phyloP scores from a whole-genome alignment of 2,329 filamentous ascomycete genomes.

The Penicillium vulpinum region DNA sequence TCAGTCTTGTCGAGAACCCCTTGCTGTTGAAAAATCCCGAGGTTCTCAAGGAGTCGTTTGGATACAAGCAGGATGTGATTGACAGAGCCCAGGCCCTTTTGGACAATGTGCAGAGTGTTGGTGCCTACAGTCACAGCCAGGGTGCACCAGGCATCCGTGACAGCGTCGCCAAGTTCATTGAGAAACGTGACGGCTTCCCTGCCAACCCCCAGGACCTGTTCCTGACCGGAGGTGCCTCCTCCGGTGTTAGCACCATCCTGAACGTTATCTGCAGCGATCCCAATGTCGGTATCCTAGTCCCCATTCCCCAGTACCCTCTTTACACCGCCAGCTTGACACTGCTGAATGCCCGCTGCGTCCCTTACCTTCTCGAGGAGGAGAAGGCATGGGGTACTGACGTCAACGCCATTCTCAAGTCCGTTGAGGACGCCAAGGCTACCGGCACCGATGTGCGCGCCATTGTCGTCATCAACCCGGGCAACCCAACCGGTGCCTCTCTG shows the following conservation, averaged over 20 bases:
- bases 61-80: constrained; percentile 87
- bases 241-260: constrained; percentile 90
- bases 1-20: constrained; percentile 90
- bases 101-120: constrained; percentile 82
- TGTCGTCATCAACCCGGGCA: constrained; percentile 97
- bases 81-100: constrained; percentile 79
- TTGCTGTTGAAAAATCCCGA: constrained; percentile 77
- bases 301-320: constrained; percentile 96
- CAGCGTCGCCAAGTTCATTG: constrained; percentile 89
- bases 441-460: constrained; percentile 89
- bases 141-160: constrained; percentile 83
- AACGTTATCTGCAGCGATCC: constrained; percentile 80
- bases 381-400: constrained; percentile 87
- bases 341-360: constrained; percentile 81
- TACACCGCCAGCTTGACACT: constrained; percentile 91
- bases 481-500: constrained; percentile 90
- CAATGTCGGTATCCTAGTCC: constrained; percentile 81
- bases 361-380: constrained; percentile 89
- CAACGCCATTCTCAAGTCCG: constrained; percentile 69
- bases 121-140: constrained; percentile 93
- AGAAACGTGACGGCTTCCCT: constrained; percentile 86
- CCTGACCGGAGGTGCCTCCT: constrained; percentile 86
- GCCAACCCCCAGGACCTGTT: constrained; percentile 81
- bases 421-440: constrained; percentile 71
- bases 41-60: constrained; percentile 71